Evolutionary conservation across 345 rosid species (phyloP).

Genomic region (Euphorbia peplus): DNA sequence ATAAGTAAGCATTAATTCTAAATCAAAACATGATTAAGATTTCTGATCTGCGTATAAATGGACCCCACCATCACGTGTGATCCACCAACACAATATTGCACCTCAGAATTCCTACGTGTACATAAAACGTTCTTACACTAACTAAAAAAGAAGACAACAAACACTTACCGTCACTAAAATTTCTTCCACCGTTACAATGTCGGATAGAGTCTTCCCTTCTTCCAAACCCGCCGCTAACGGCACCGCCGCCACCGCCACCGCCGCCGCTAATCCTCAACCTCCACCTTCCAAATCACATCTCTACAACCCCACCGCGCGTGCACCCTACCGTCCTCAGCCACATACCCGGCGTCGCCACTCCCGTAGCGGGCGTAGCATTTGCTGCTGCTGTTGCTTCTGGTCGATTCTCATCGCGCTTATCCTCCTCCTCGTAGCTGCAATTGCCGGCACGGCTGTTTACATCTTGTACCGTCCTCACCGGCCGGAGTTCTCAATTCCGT

Average conservation of each 20-base stretch:
- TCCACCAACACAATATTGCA: not conserved
- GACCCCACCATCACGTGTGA: slow-evolving; percentile 14
- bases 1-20: not conserved
- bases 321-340: slow-evolving; percentile 46
- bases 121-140: not conserved
- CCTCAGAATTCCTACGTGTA: not conserved
- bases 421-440: slow-evolving; percentile 57
- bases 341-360: slow-evolving; percentile 39
- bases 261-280: slow-evolving; percentile 10
- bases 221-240: slow-evolving; percentile 42
- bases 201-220: slow-evolving; percentile 75
- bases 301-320: slow-evolving; percentile 59
- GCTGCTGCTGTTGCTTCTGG: slow-evolving; percentile 96
- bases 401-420: slow-evolving; percentile 53
- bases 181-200: too few relatives aligned
- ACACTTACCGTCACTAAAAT: slow-evolving; percentile 16
- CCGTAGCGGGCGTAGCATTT: slow-evolving; percentile 54
- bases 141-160: not conserved
- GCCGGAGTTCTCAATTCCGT: slow-evolving; percentile 63
- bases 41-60: not conserved
- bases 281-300: slow-evolving; percentile 44
- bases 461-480: slow-evolving; percentile 76
- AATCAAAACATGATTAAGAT: not conserved
- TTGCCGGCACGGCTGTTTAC: slow-evolving; percentile 70
- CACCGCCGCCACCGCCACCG: slow-evolving; percentile 13